Evolutionary conservation across 2,329 filamentous ascomycete species (phyloP).

Genomic region (Sporothrix pseudoabietina): DNA sequence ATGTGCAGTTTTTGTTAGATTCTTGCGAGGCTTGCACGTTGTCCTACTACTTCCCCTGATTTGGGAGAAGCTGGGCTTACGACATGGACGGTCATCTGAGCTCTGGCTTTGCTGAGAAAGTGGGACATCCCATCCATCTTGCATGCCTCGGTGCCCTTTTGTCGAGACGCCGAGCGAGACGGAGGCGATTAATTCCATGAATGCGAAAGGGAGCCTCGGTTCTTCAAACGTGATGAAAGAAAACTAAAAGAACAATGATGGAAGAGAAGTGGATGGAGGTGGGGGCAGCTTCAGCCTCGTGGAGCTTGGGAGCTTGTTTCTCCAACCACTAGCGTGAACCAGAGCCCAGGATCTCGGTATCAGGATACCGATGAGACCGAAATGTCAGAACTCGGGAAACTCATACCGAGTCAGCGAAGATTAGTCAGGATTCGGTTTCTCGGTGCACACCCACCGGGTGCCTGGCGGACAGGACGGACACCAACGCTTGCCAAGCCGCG

Average conservation of each 20-base stretch:
- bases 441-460: not conserved
- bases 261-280: not conserved
- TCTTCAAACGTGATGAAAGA: not conserved
- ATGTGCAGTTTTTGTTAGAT: not conserved
- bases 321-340: not conserved
- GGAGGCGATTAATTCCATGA: constrained; percentile 17
- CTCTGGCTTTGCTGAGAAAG: not conserved
- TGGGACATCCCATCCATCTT: not conserved
- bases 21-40: not conserved
- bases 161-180: not conserved
- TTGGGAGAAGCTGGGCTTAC: not conserved
- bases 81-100: not conserved
- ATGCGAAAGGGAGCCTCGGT: not conserved
- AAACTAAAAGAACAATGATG: not conserved
- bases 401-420: not conserved
- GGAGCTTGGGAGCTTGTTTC: constrained; percentile 3
- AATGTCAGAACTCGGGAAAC: not conserved
- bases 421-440: constrained; percentile 4
- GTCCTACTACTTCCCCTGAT: not conserved
- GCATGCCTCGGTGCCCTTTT: not conserved
- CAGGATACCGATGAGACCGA: not conserved
- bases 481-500: not conserved
- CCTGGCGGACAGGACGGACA: not conserved
- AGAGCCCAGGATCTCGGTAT: not conserved
- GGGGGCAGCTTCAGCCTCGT: constrained; percentile 12